phyloP scores from a whole-genome alignment of 345 rosid species.

The Salix dunnii region DNA sequence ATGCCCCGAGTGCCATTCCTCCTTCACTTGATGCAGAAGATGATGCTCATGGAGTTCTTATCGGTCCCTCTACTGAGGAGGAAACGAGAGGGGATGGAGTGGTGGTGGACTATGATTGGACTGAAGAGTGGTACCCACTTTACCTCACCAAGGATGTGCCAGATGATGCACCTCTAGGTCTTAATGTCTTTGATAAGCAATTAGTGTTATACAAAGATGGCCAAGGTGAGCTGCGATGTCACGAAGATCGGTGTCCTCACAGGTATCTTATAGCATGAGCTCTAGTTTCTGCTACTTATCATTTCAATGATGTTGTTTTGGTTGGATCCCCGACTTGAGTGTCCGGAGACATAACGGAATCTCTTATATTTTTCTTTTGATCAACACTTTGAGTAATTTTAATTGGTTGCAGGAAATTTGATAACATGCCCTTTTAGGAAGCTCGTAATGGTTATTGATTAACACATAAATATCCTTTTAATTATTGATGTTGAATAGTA shows the following conservation, averaged over 20 bases:
- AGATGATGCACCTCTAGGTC: slow-evolving; percentile 84
- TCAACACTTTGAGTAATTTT: no score
- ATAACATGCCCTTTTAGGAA: no score
- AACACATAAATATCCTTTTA: no score
- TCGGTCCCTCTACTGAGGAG: slow-evolving; percentile 34
- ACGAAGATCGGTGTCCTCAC: slow-evolving; percentile 92
- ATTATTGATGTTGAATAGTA: no score
- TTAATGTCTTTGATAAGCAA: slow-evolving; percentile 76
- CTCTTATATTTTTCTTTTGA: no score
- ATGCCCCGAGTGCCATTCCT: slow-evolving; percentile 13
- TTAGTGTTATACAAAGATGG: slow-evolving; percentile 80
- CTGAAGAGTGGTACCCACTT: slow-evolving; percentile 91
- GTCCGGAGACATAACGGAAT: no score
- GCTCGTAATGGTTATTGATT: no score
- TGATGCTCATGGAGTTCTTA: slow-evolving; percentile 19
- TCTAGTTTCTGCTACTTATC: background rate
- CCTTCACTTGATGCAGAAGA: slow-evolving; percentile 17
- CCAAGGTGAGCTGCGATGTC: slow-evolving; percentile 55
- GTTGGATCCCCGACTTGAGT: background rate
- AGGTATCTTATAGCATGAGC: slow-evolving; percentile 40
- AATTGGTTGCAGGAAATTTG: no score
- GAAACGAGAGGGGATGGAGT: slow-evolving; percentile 40
- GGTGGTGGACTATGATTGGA: slow-evolving; percentile 72
- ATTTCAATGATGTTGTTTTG: background rate
- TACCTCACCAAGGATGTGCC: slow-evolving; percentile 77